Percentiles rank a stretch among this genome's conserved stretches.
These are phyloP conservation scores for Inga oerstediana DNA, from an alignment of 306 rosid genomes.

Conservation along the genomic window DNA sequence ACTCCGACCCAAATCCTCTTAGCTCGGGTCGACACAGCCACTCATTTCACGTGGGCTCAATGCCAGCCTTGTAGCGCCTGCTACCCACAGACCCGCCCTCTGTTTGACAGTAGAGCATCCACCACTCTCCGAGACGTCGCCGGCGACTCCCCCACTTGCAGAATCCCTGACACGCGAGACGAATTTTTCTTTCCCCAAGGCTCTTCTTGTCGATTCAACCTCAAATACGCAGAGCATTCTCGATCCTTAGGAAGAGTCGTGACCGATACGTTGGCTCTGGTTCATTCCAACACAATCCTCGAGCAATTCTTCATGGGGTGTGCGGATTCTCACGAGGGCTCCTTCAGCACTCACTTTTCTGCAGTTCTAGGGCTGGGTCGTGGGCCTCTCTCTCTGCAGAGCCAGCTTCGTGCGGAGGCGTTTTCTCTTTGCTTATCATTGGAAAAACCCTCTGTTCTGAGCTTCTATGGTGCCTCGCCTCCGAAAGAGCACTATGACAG, in stretches of 20 bases:
- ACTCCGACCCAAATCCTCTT: slow-evolving; percentile 41
- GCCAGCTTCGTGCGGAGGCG: slow-evolving; percentile 42
- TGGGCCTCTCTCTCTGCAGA: slow-evolving; percentile 47
- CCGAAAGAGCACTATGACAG: background rate
- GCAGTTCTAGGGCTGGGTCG: slow-evolving; percentile 48
- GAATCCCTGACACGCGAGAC: slow-evolving; percentile 30
- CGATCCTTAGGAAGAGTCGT: slow-evolving; percentile 39
- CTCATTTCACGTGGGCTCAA: slow-evolving; percentile 45
- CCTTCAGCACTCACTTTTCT: slow-evolving; percentile 28
- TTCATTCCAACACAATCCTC: slow-evolving; percentile 14
- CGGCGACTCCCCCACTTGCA: slow-evolving; percentile 38
- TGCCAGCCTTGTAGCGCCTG: slow-evolving; percentile 42
- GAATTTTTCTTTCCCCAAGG: background rate
- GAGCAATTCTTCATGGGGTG: slow-evolving; percentile 40
- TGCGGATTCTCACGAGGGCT: slow-evolving; percentile 37
- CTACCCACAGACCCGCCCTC: slow-evolving; percentile 37
- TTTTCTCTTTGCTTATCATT: slow-evolving; percentile 37
- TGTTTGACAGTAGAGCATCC: slow-evolving; percentile 28
- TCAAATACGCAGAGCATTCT: slow-evolving; percentile 8
- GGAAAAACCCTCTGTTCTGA: slow-evolving; percentile 22
- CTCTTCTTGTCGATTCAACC: slow-evolving; percentile 25
- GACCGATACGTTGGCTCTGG: slow-evolving; percentile 18
- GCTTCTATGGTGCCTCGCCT: slow-evolving; percentile 33
- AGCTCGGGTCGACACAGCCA: slow-evolving; percentile 30
- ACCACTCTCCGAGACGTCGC: slow-evolving; percentile 28